phyloP scores from a whole-genome alignment of 345 rosid genomes.

The Rhodamnia rubescens region DNA sequence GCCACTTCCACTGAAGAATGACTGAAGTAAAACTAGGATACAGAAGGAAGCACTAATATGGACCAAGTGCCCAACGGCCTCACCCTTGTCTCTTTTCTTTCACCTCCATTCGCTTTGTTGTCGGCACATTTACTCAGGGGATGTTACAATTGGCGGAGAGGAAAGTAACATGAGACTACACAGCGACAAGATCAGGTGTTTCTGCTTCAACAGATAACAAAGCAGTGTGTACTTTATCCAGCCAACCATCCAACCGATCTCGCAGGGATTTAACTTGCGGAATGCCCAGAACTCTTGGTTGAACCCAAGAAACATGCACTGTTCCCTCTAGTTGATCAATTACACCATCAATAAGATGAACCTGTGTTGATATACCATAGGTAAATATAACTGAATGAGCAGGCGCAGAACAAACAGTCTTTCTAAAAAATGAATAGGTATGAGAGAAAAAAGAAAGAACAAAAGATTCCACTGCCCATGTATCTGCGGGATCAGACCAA shows the following conservation, averaged over 20 bases:
- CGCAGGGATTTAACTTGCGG: slow-evolving; percentile 79
- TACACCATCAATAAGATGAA: slow-evolving; percentile 90
- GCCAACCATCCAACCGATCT: slow-evolving; percentile 72
- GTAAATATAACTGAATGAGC: not conserved
- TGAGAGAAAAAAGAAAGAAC: not conserved
- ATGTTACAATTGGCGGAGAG: not conserved
- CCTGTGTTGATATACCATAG: slow-evolving; percentile 28
- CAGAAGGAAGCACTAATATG: not conserved
- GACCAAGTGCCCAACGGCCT: not conserved
- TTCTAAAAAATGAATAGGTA: not conserved
- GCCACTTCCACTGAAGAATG: not conserved
- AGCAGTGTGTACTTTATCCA: slow-evolving; percentile 74
- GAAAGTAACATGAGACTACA: slow-evolving; percentile 10
- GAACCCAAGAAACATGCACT: slow-evolving; percentile 92
- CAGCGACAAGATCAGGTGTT: slow-evolving; percentile 86
- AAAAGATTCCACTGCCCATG: not conserved
- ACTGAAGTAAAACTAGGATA: not conserved
- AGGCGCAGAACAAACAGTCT: not conserved
- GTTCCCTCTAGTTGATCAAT: slow-evolving; percentile 92
- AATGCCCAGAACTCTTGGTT: slow-evolving; percentile 91
- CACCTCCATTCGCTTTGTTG: not conserved
- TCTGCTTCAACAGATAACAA: slow-evolving; percentile 82
- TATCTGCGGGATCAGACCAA: not conserved
- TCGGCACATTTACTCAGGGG: not conserved
- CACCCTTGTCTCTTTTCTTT: not conserved